Base-by-base conservation (phyloP, 257 asterid genomes). In the Nyctanthes arbortristis region DNA sequence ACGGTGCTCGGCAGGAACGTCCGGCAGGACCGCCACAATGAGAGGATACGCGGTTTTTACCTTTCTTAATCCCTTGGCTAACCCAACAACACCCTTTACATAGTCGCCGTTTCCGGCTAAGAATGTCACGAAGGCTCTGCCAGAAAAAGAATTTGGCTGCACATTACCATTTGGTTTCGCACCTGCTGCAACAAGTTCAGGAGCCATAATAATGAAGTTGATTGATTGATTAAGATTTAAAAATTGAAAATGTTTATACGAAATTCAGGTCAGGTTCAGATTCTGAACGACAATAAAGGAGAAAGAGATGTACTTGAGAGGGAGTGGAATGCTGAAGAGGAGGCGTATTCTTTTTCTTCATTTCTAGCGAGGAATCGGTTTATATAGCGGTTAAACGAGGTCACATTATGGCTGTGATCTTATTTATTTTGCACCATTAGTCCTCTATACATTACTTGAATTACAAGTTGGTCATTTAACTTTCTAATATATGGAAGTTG, bases 1-100 rank as follows among this genome's bases (percentile, higher is more conserved):
- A 10, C 80, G 84, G 68, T 79, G 81, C 56, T 75, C 80, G 68
- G 67, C 81, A 65, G 78, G 81, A 20, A 79, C 84, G 45, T 79
- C 81, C 0, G 84, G 81, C 66, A 75, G 47, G 22, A 73, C 72
- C 1, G 81, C 84, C 49, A 75, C 84, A 28, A 75, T 73, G 0
- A 79, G 77, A 31, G 84, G 81, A 52, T 79, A 75, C 5, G 76
- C 73, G 3, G 78, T 32, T 39, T 64, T 63, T 4, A 64, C 78
- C 67, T 68, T 75, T 66, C 80, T 68, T 24, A 79, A 35, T 27
- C 81, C 84, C 29, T 79, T 79, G 16, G 78, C 81, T 16, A 79
- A 73, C 32, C 81, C 80, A 8, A 72, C 76, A 32, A 79, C 84
- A 1, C 84, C 84, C 65, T 79, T 79, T 7, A 75, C 78, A 29